These are phyloP conservation scores for Isabelozyma gotoi DNA, from an alignment of 805 yeast species.

Conservation along the genomic window DNA sequence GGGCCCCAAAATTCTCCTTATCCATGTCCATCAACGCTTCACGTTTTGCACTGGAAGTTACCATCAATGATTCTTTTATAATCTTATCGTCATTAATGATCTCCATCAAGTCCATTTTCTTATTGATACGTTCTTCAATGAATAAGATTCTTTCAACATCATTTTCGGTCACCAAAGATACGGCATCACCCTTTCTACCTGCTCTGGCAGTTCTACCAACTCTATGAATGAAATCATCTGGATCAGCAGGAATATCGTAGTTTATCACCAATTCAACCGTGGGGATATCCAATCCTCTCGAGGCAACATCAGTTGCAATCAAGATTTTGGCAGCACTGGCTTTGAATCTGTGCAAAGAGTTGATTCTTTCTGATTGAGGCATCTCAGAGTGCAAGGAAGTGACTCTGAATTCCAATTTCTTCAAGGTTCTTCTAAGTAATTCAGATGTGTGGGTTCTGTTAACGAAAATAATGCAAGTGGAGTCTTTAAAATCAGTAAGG, in stretches of 20 bases:
- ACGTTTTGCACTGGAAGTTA: slow-evolving; percentile 79
- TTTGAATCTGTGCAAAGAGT: slow-evolving; percentile 86
- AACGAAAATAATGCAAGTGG: slow-evolving; percentile 84
- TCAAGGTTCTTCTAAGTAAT: slow-evolving; percentile 71
- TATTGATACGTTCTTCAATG: slow-evolving; percentile 81
- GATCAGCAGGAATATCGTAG: slow-evolving; percentile 92
- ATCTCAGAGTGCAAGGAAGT: slow-evolving; percentile 92
- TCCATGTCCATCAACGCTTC: slow-evolving; percentile 95
- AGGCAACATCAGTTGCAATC: slow-evolving; percentile 95
- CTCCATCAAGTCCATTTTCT: slow-evolving; percentile 75
- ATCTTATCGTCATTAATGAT: slow-evolving; percentile 73
- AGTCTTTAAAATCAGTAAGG: slow-evolving; percentile 58
- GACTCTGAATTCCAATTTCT: slow-evolving; percentile 72
- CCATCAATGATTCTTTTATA: slow-evolving; percentile 67
- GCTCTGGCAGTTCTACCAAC: slow-evolving; percentile 99
- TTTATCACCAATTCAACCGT: slow-evolving; percentile 86
- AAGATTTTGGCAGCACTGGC: slow-evolving; percentile 93
- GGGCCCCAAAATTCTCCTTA: slow-evolving; percentile 82
- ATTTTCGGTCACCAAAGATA: slow-evolving; percentile 80
- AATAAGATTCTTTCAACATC: slow-evolving; percentile 80
- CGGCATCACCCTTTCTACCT: slow-evolving; percentile 81
- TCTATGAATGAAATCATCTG: slow-evolving; percentile 94
- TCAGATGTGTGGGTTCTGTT: slow-evolving; percentile 92
- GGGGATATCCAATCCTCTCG: slow-evolving; percentile 97
- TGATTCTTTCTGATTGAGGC: slow-evolving; percentile 90